Base-by-base conservation (phyloP, 805 yeast species). In the Yamadazyma philogaea region DNA sequence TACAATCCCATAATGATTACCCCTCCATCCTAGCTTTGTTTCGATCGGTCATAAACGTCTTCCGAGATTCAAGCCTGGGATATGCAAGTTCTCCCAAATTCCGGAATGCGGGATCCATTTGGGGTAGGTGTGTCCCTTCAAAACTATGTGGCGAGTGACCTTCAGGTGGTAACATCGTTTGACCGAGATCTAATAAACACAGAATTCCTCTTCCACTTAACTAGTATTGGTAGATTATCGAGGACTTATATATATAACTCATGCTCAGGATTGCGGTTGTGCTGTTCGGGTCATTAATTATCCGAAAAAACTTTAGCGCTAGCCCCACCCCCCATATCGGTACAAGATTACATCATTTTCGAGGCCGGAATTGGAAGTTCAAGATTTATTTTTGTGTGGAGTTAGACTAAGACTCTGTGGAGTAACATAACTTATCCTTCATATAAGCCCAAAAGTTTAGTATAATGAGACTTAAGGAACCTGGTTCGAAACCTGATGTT, bases 71-170 rank as follows among this genome's bases (percentile, higher is more conserved):
- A 18, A 20, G 31, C 44, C 39, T 33, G 28, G 10, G 12, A 16
- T 20, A 22, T 15, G 11, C n/a, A 12, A 26, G 7, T 7, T 16
- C 15, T 8, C 20, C 34, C 27, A 39, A 39, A 39, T 18, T 18
- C 43, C 43, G 43, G 33, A 26, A 16, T 37, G 43, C 36, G 47
- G 63, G 12, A 42, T 44, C 3, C 38, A 49, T 34, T 42, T 33
- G 41, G 41, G 37, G 41, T 37, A 21, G 14, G 21, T 10, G 4
- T 21, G 12, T n/a, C 28, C 30, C 22, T 28, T 19, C 15, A 14
- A 5, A 3, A 19, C 35, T 7, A 10, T 4, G 26, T 14, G 28
- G 10, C 8, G 12, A 7, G 5, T 24, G 28, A 24, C n/a, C n/a
- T n/a, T n/a, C n/a, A n/a, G n/a, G n/a, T n/a, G n/a, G n/a, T n/a